phyloP scores from a whole-genome alignment of 805 yeast genomes.

The Pichia eremophila region DNA sequence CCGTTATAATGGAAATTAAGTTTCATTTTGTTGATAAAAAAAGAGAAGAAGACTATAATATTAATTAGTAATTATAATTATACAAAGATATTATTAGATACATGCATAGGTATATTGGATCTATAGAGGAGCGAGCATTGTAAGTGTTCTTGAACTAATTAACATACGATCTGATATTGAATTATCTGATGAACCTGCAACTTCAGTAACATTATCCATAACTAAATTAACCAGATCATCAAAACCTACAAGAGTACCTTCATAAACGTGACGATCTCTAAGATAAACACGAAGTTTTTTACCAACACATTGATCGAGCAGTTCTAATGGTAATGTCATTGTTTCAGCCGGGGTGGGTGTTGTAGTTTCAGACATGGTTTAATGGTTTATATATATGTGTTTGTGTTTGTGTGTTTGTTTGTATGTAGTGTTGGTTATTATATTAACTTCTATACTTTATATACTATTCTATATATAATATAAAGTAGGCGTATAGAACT shows the following conservation, averaged over 20 bases:
- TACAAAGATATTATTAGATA: too few relatives aligned
- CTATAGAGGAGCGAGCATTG: conserved; percentile 47
- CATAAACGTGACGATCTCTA: conserved; percentile 60
- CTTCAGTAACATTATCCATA: conserved; percentile 69
- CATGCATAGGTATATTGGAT: background rate
- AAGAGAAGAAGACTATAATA: too few relatives aligned
- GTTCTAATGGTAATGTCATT: conserved; percentile 60
- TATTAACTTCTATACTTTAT: too few relatives aligned
- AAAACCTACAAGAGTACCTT: conserved; percentile 85
- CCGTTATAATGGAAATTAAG: conserved; percentile 4
- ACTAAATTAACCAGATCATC: conserved; percentile 94
- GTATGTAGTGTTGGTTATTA: too few relatives aligned
- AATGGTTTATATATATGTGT: background rate
- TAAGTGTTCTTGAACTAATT: conserved; percentile 61
- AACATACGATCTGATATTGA: conserved; percentile 47
- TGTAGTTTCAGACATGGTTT: background rate
- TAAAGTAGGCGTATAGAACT: too few relatives aligned
- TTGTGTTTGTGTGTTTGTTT: too few relatives aligned
- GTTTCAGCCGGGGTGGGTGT: conserved; percentile 5
- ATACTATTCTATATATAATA: too few relatives aligned
- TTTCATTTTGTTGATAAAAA: background rate
- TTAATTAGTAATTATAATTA: too few relatives aligned
- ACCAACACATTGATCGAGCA: conserved; percentile 82
- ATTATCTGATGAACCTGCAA: conserved; percentile 32
- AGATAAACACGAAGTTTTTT: conserved; percentile 67